Conservation (phyloP, 225 moss, liverwort and hornwort genomes). For the Straminergon stramineum region DNA sequence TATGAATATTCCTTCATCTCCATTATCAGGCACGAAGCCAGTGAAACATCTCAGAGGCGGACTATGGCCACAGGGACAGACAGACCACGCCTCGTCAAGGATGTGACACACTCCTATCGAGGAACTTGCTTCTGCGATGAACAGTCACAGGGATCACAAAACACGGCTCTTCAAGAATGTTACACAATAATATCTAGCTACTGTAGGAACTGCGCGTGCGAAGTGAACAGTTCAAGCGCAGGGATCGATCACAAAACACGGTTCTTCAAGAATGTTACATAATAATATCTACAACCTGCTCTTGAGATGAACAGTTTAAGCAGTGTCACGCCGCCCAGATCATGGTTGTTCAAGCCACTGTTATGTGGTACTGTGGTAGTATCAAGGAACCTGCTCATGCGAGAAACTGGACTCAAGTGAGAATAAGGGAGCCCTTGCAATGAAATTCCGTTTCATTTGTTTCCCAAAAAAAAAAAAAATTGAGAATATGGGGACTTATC, state of each 20-base stretch:
- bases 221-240: not conserved
- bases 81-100: not conserved
- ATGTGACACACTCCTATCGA: not conserved
- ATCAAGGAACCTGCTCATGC: not conserved
- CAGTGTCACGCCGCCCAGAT: not conserved
- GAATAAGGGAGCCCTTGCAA: not conserved
- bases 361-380: not conserved
- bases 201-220: not conserved
- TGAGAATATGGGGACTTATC: no score
- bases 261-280: not conserved
- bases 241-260: not conserved
- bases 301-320: not conserved
- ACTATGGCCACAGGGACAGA: not conserved
- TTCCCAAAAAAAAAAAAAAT: no score
- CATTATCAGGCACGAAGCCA: not conserved
- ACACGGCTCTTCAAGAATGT: not conserved
- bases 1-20: not conserved
- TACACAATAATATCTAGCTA: no score
- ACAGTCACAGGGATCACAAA: not conserved
- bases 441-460: no score
- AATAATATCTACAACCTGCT: not conserved
- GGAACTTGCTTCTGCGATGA: not conserved
- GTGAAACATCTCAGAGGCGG: no score
- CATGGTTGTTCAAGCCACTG: not conserved
- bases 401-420: not conserved